Evolutionary conservation across 169 alveolate species (phyloP).

Genomic region (Plasmodium cynomolgi): DNA sequence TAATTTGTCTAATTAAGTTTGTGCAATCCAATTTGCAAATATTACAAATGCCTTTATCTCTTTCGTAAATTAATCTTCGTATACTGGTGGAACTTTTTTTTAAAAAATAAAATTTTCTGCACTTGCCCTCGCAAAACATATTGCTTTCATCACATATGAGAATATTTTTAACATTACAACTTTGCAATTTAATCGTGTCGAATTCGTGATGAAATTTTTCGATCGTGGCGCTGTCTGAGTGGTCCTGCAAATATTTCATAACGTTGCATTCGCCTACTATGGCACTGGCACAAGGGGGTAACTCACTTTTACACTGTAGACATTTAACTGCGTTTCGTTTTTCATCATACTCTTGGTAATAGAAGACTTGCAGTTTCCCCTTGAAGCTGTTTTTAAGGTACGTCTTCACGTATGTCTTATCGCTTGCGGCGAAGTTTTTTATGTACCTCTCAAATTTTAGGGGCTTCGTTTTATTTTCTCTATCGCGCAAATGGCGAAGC

Average conservation of each 20-base stretch:
- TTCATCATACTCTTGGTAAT: conserved; percentile 43
- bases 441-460: conserved; percentile 47
- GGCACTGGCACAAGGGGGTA: neutral
- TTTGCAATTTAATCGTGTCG: neutral
- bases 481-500: neutral
- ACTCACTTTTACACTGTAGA: conserved; percentile 14
- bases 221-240: conserved; percentile 1
- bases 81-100: conserved; percentile 53
- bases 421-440: conserved; percentile 9
- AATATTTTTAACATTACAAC: conserved; percentile 38
- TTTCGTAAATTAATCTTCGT: conserved; percentile 61
- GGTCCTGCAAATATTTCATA: conserved; percentile 5
- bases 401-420: conserved; percentile 51
- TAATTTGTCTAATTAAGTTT: conserved; percentile 41
- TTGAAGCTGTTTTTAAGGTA: conserved; percentile 51
- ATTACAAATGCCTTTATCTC: conserved; percentile 59
- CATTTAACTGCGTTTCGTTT: conserved; percentile 6
- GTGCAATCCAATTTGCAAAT: conserved; percentile 44
- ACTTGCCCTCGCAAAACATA: conserved; percentile 45
- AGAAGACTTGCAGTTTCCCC: conserved; percentile 42
- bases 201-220: conserved; percentile 17
- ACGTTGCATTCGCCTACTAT: conserved; percentile 14
- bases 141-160: conserved; percentile 46
- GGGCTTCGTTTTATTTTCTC: neutral
- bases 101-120: conserved; percentile 33